Base-by-base conservation (phyloP, 768 basidiomycete species). In the Pleurotus pulmonarius region DNA sequence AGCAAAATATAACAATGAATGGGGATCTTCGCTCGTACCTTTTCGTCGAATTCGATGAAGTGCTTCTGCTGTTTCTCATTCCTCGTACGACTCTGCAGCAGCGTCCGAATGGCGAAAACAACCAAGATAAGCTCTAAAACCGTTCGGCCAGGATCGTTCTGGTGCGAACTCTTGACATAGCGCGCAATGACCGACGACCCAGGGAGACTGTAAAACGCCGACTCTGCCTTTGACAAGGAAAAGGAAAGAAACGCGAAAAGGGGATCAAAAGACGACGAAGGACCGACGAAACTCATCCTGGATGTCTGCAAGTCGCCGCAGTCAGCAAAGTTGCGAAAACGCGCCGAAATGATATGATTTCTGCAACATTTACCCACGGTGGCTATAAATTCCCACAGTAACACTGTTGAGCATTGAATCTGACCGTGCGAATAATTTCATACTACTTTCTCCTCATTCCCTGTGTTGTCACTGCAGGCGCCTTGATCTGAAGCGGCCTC, bases 91-190 rank as follows among this genome's bases (percentile, higher is more conserved):
- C 88, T 88, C 72, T 95, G 93, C 43, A 97, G 69, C n/a, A 98
- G 75, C 0, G 96, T 98, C 56, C 92, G 76, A 53, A 98, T 81
- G 18, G 92, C 94, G 64, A 98, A 97, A 45, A 92, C 75, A 54
- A 94, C 68, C 37, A 99, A 82, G 49, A 96, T 84, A 18, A 98
- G 69, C 71, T 99, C 97, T 49, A 99, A 82, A 7, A 98, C 63
- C 0, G 93, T 94, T 54, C 97, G 80, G 29, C 90, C 92, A 1
- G 97, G 97, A 72, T 99, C 97, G 68, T 99, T 90, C 70, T 92
- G 90, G 70, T 99, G 95, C 0, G 92, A 95, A 25, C 91, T 93
- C 73, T 84, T 88, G 74, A 98, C 90, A 69, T 97, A 97, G 63
- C 95, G 90, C 59, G 90, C 83, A 59, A 93, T 72, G 58, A 94